Conservation (phyloP, 31 red algal genomes). For the Porphyra umbilicalis region DNA sequence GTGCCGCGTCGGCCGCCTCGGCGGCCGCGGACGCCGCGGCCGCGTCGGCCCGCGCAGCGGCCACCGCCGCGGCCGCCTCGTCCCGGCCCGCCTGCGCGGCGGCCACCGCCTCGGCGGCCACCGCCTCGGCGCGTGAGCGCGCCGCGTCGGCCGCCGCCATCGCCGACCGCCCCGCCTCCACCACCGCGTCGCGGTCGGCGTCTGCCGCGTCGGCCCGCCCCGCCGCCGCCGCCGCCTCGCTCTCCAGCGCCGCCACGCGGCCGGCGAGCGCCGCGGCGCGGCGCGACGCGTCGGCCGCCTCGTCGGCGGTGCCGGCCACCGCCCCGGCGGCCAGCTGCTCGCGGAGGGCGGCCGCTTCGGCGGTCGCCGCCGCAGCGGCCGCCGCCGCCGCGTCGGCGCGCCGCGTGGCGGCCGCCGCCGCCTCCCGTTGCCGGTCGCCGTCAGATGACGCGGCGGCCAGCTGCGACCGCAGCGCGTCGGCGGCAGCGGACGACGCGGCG, state of each 20-base stretch:
- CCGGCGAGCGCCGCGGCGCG: neutral
- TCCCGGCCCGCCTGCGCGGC: neutral
- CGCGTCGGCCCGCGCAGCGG: neutral
- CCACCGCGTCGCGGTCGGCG: no score
- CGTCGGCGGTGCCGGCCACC: neutral
- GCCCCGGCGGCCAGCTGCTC: neutral
- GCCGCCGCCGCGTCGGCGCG: neutral
- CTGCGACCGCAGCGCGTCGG: neutral
- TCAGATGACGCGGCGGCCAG: neutral
- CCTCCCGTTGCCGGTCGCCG: neutral
- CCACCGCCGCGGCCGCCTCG: neutral
- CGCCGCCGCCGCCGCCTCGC: neutral
- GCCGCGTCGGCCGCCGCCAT: neutral
- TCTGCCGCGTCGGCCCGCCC: neutral
- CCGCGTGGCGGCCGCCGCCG: neutral
- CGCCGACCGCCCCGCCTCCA: neutral
- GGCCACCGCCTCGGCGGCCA: no score
- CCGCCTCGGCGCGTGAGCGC: no score
- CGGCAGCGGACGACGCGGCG: neutral
- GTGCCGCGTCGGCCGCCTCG: neutral
- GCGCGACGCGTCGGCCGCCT: neutral
- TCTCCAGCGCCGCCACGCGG: neutral
- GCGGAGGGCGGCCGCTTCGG: neutral
- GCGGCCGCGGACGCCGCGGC: neutral
- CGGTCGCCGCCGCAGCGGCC: neutral